Evolutionary conservation across 139 green algal species (phyloP), one percentile per base, ranked within the genome.

Genomic region (Tetraselmis chui): DNA sequence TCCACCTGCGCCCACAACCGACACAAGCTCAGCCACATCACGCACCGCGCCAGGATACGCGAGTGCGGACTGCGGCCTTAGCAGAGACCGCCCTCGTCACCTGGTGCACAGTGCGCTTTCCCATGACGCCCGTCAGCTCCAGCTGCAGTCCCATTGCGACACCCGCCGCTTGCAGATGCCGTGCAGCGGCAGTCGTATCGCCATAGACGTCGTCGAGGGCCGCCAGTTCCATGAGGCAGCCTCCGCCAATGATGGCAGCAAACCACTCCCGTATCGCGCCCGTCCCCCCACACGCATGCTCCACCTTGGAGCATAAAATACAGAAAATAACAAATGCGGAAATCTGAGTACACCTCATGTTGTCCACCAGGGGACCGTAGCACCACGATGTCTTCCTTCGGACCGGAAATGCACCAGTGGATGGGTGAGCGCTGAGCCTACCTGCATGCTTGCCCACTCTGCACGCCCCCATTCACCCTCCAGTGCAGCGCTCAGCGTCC

Each of bases 41-140:
- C n/a, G n/a, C n/a, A n/a, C n/a, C n/a, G n/a, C n/a, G n/a, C n/a
- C n/a, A n/a, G n/a, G n/a, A n/a, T n/a, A n/a, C n/a, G n/a, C n/a
- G n/a, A n/a, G n/a, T n/a, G n/a, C n/a, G n/a, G n/a, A n/a, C n/a
- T n/a, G n/a, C n/a, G n/a, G n/a, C n/a, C n/a, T n/a, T n/a, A n/a
- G n/a, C n/a, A n/a, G n/a, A n/a, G 45, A 18, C 45, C 5, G 45
- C 45, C 11, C 45, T 67, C 45, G 45, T n/a, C n/a, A n/a, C 45
- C 85, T 98, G 95, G 86, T 98, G 94, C 30, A 89, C 90, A 5
- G 95, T 98, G 59, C 95, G 89, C 59, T 88, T 85, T 27, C 95
- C 95, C 85, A 98, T 85, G 24, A 89, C 92, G 11, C 94, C 94
- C 22, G 80, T 85, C 22, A 94, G 80, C 67, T 87, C 31, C 28